Percentiles rank a stretch among this genome's conserved stretches.
These are phyloP conservation scores for Rhodomyrtus psidioides DNA, from an alignment of 441 rosid species.

Conservation along the genomic window DNA sequence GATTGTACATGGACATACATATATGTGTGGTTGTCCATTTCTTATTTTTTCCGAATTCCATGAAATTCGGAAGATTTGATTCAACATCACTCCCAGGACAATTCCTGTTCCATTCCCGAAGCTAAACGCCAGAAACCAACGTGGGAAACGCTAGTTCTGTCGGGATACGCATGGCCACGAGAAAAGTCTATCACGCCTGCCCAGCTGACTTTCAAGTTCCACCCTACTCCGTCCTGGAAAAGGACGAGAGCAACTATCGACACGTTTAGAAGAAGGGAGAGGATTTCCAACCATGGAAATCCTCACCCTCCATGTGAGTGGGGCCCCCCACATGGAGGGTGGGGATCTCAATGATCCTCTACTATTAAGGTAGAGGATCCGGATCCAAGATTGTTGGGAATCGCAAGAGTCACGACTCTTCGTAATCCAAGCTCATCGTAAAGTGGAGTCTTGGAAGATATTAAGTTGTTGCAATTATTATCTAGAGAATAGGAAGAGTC, in stretches of 20 bases:
- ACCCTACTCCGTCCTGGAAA: background rate
- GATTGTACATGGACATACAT: background rate
- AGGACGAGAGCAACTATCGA: background rate
- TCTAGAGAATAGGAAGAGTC: too few relatives aligned
- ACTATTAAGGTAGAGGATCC: too few relatives aligned
- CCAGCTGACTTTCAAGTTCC: background rate
- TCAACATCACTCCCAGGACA: background rate
- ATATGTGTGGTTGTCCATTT: background rate
- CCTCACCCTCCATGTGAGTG: too few relatives aligned
- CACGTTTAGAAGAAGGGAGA: background rate
- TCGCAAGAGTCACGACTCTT: too few relatives aligned
- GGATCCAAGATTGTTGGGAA: too few relatives aligned
- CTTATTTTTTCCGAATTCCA: background rate
- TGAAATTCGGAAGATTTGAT: background rate
- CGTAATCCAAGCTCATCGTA: too few relatives aligned
- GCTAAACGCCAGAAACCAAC: background rate
- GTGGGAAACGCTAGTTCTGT: background rate
- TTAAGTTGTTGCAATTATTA: too few relatives aligned
- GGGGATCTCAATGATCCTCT: too few relatives aligned
- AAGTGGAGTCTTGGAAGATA: too few relatives aligned
- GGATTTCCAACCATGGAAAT: too few relatives aligned
- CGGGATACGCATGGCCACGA: background rate
- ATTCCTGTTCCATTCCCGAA: background rate
- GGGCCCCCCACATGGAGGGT: too few relatives aligned
- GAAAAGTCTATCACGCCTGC: background rate